Conservation (phyloP, 345 rosid species). For the Citrus mangshanensis region DNA sequence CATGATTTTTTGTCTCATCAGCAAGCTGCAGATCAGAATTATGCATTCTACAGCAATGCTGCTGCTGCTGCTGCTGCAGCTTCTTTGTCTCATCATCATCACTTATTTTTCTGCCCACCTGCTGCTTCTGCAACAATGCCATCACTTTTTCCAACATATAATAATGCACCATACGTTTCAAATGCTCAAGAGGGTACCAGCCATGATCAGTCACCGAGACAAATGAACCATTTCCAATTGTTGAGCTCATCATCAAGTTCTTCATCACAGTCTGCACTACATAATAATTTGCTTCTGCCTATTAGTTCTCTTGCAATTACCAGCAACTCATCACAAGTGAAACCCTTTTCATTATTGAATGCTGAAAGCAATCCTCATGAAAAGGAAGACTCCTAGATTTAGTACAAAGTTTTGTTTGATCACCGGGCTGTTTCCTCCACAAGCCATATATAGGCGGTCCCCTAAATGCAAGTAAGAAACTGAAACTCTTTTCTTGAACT, state of each 20-base stretch:
- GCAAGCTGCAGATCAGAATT: background rate
- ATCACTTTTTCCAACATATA: slow-evolving; percentile 53
- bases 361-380: slow-evolving; percentile 12
- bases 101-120: slow-evolving; percentile 58
- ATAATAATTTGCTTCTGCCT: slow-evolving; percentile 19
- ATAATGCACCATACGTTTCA: slow-evolving; percentile 31
- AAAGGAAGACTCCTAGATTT: slow-evolving; percentile 30
- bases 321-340: slow-evolving; percentile 26
- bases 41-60: slow-evolving; percentile 19
- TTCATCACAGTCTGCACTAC: background rate
- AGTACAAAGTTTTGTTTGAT: background rate
- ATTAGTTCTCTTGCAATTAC: slow-evolving; percentile 20
- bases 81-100: slow-evolving; percentile 21
- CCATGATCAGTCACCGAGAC: slow-evolving; percentile 22
- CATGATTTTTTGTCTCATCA: slow-evolving; percentile 54
- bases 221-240: slow-evolving; percentile 41
- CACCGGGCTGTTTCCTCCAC: background rate
- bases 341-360: slow-evolving; percentile 43
- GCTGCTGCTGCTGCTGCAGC: too few relatives aligned
- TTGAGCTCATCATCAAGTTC: slow-evolving; percentile 28
- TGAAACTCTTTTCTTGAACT: background rate
- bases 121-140: slow-evolving; percentile 34
- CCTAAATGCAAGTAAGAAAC: slow-evolving; percentile 10
- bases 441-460: background rate
- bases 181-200: slow-evolving; percentile 17